Conservation (phyloP, 2,329 filamentous ascomycete species). For the Thermoascus crustaceus region DNA sequence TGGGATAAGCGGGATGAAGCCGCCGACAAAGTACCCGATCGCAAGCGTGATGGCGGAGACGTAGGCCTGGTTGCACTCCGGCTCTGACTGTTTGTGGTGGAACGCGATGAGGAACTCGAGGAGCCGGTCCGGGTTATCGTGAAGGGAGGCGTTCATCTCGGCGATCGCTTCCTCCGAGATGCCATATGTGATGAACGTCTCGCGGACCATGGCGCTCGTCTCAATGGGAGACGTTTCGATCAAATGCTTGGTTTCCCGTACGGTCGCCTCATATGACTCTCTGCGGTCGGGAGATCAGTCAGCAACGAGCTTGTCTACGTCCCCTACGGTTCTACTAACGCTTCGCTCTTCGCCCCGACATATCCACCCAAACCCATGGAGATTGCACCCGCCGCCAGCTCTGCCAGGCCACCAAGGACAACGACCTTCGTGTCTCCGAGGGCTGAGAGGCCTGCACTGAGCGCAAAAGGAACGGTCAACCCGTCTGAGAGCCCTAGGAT, state of each 20-base stretch:
- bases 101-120: conserved; percentile 43
- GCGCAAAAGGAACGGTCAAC: conserved; percentile 69
- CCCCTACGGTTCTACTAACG: conserved; percentile 25
- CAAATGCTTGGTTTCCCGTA: conserved; percentile 35
- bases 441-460: conserved; percentile 60
- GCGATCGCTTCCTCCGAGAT: conserved; percentile 29
- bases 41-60: conserved; percentile 58
- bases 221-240: conserved; percentile 30
- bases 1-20: conserved; percentile 61
- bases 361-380: conserved; percentile 72
- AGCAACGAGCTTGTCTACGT: conserved; percentile 1
- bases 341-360: conserved; percentile 47
- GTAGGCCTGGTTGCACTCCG: conserved; percentile 39
- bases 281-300: conserved; percentile 15
- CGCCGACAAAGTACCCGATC: conserved; percentile 61
- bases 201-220: conserved; percentile 32
- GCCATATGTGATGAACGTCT: conserved; percentile 34
- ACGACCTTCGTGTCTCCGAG: conserved; percentile 59
- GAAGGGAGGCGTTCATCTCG: conserved; percentile 29
- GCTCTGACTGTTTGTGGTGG: conserved; percentile 38
- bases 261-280: conserved; percentile 39
- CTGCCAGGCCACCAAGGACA: conserved; percentile 64
- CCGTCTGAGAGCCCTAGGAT: conserved; percentile 73
- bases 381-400: conserved; percentile 69
- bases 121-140: conserved; percentile 31